These are phyloP conservation scores for Auricularia sp. DNA, from an alignment of 768 basidiomycete species.

Conservation along the genomic window DNA sequence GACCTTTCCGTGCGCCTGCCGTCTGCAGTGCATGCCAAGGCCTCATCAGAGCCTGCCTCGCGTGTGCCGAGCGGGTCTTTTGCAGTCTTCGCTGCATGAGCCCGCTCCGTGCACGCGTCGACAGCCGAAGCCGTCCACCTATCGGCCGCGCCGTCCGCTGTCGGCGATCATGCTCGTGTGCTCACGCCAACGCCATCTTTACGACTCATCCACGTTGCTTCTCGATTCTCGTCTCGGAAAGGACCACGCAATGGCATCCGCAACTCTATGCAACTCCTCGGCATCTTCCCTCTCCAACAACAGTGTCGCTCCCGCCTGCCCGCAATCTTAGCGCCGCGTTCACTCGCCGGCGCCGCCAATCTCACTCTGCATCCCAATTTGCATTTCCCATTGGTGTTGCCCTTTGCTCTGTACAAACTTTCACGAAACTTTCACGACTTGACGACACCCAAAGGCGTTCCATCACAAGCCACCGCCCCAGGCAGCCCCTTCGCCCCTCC, in stretches of 20 bases:
- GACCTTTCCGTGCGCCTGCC: not conserved
- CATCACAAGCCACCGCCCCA: not conserved
- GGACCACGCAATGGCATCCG: not conserved
- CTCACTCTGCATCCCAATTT: not conserved
- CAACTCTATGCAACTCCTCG: not conserved
- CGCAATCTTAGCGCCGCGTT: not conserved
- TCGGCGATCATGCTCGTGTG: too few species aligned
- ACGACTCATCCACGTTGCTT: not conserved
- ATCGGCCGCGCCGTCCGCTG: not conserved
- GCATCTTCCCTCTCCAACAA: not conserved
- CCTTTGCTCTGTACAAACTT: not conserved
- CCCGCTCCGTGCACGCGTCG: not conserved
- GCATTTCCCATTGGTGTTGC: not conserved
- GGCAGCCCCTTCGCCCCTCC: not conserved
- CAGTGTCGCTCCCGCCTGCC: not conserved
- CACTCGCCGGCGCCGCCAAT: not conserved
- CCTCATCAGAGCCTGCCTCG: not conserved
- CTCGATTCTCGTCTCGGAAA: not conserved
- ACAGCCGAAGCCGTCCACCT: not conserved
- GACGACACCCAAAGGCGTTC: not conserved
- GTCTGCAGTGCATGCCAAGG: not conserved
- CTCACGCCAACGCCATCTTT: not conserved
- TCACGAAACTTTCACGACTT: not conserved
- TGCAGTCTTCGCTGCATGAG: not conserved
- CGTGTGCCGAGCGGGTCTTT: not conserved